Base-by-base conservation (phyloP, 2,329 filamentous ascomycete genomes). In the Eutypella sp. region DNA sequence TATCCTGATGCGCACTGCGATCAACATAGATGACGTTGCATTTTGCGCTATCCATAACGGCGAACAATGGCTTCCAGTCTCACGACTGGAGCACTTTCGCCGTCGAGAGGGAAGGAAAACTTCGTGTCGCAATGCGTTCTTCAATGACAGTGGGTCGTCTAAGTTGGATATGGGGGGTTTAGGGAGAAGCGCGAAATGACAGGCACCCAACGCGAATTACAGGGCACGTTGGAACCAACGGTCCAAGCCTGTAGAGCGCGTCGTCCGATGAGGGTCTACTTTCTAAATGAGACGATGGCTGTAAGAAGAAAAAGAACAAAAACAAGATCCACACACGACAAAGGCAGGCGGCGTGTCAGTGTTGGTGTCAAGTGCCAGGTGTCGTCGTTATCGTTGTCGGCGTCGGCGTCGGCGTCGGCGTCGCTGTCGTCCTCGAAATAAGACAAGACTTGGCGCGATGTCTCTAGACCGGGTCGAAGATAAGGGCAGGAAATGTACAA, bases 21-120 rank as follows among this genome's bases (percentile, higher is more conserved):
- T 81, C 76, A 56, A 82, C 76, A 55, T 81, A 82, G 51, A 82
- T 76, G 54, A 82, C 72, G 62, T 81, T 76, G 62, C 76, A 81
- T 48, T 69, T 67, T 58, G 74, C 70, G 60, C 69, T 71, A 63
- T 81, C 78, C 78, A 82, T 82, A 62, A 66, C 73, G 69, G 68
- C 67, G 68, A 70, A 66, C 62, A 68, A 65, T 69, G 72, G 74
- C 75, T 75, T 72, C 76, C 75, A 79, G 77, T 77, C 78, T 74
- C 66, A 63, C 71, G 76, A 79, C 76, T 70, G 76, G 74, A 75
- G 71, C 75, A 71, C 74, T 74, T 74, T 70, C 69, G 67, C 74
- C 74, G 36, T 22, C 20, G 36, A 22, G 19, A 69, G 47, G 48
- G 40, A 42, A 44, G 40, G 36, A 44, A 40, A 44, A 27, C 40